A percentile compares a stretch with the other conserved stretches of the same genome.
Conservation (phyloP, 352 stramenopile genomes). For the Pythium sp. region DNA sequence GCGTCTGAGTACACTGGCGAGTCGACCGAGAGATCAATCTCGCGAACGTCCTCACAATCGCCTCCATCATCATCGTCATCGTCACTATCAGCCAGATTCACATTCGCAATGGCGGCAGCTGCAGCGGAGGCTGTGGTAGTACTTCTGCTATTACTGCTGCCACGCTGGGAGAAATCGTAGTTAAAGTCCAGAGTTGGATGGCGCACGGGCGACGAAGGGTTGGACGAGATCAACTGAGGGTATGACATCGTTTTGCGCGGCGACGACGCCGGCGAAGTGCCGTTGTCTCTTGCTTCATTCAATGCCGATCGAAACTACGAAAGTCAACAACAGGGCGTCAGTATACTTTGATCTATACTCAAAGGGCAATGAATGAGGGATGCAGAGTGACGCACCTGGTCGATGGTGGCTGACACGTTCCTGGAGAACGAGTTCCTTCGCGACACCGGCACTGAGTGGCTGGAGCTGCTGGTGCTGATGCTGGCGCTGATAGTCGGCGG, state of each 20-base stretch:
- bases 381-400: constrained; percentile 22
- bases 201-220: constrained; percentile 11
- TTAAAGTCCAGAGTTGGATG: constrained; percentile 4
- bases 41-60: background rate
- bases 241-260: constrained; percentile 32
- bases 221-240: constrained; percentile 12
- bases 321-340: background rate
- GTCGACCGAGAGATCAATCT: constrained; percentile 10
- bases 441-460: constrained; percentile 13
- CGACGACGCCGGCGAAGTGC: constrained; percentile 11
- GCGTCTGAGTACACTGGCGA: constrained; percentile 14
- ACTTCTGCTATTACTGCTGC: background rate
- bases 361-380: background rate
- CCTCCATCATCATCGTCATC: constrained; percentile 7
- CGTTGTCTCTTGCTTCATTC: constrained; percentile 7
- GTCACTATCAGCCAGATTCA: background rate
- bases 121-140: too few species aligned
- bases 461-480: constrained; percentile 8
- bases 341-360: background rate
- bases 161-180: background rate
- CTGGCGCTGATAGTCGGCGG: background rate
- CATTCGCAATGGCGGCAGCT: background rate
- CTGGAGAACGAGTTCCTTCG: constrained; percentile 37
- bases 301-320: constrained; percentile 17
- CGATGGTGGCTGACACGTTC: constrained; percentile 24